Percentiles rank a stretch among this genome's conserved stretches.
Evolutionary conservation across 2,329 filamentous ascomycete genomes (phyloP).

Genomic region (Hypoxylon sp.): DNA sequence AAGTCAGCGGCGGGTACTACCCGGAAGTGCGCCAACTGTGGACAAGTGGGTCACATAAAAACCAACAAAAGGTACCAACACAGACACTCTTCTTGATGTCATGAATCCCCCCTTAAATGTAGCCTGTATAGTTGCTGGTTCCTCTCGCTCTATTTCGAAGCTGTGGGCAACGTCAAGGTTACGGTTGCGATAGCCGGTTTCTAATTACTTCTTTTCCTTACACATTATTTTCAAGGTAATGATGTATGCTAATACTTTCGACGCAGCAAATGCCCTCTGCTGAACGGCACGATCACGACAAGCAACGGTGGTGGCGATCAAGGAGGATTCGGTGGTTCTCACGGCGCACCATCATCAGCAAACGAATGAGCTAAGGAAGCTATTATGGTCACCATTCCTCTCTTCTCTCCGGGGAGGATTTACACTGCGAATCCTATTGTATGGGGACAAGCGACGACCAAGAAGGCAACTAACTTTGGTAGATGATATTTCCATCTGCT

Average conservation of each 20-base stretch:
- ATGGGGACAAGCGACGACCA: too few relatives aligned
- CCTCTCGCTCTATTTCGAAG: slow-evolving; percentile 1
- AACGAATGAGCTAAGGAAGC: slow-evolving; percentile 29
- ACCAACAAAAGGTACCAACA: slow-evolving; percentile 92
- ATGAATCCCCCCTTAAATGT: slow-evolving; percentile 4
- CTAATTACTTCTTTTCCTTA: slow-evolving; percentile 3
- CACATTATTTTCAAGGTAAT: slow-evolving; percentile 15
- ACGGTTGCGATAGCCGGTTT: too few relatives aligned
- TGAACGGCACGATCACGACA: slow-evolving; percentile 81
- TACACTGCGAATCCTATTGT: too few relatives aligned
- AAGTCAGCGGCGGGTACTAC: slow-evolving; percentile 70
- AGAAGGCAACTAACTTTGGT: too few relatives aligned
- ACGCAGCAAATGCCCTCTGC: slow-evolving; percentile 73
- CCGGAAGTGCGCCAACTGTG: slow-evolving; percentile 97
- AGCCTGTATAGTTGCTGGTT: slow-evolving; percentile 9
- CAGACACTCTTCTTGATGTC: slow-evolving; percentile 38
- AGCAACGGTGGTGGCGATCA: slow-evolving; percentile 64
- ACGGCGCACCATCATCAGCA: slow-evolving; percentile 31
- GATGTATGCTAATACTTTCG: slow-evolving; percentile 41
- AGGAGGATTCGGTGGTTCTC: slow-evolving; percentile 64
- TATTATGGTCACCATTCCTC: background rate
- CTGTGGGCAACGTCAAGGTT: too few relatives aligned
- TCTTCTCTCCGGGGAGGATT: background rate
- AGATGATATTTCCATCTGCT: background rate
- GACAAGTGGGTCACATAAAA: slow-evolving; percentile 96